These are phyloP conservation scores for Sordariomycetes sp. DNA, from an alignment of 2,329 filamentous ascomycete genomes.

Conservation along the genomic window DNA sequence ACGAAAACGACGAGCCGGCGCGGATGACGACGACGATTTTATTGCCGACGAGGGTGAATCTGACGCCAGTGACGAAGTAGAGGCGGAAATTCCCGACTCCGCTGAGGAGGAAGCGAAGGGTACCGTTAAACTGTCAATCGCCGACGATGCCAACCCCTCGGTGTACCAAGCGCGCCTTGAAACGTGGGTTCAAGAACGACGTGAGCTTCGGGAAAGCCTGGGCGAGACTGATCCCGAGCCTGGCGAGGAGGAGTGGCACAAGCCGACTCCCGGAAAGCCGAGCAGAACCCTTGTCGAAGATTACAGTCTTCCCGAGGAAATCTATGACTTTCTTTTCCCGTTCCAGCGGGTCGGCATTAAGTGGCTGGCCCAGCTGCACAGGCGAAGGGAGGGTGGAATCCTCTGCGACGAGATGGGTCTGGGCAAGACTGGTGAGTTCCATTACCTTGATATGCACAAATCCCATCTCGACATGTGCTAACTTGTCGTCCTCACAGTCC, in stretches of 20 bases:
- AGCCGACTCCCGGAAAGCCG: constrained; percentile 71
- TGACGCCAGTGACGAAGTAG: constrained; percentile 3
- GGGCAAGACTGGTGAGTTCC: constrained; percentile 61
- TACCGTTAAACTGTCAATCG: constrained; percentile 37
- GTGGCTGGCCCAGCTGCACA: constrained; percentile 89
- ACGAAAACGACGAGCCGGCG: constrained; percentile 1
- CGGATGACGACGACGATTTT: constrained; percentile 6
- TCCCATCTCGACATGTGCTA: neutral
- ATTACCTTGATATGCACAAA: neutral
- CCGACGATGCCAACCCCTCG: constrained; percentile 84
- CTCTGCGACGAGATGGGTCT: constrained; percentile 97
- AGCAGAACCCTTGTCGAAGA: constrained; percentile 68
- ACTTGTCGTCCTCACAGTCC: constrained; percentile 24
- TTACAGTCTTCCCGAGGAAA: constrained; percentile 79
- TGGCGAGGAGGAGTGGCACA: constrained; percentile 51
- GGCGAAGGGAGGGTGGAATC: constrained; percentile 84
- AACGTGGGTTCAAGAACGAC: constrained; percentile 49
- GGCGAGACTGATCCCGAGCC: constrained; percentile 11
- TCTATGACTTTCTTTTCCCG: constrained; percentile 84
- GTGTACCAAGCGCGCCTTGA: constrained; percentile 67
- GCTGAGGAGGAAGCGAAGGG: constrained; percentile 4
- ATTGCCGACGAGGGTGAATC: neutral
- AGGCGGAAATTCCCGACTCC: neutral
- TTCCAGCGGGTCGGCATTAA: constrained; percentile 97
- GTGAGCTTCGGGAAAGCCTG: constrained; percentile 7